Conservation (phyloP, 495 filamentous ascomycete genomes). For the Letharia columbiana region DNA sequence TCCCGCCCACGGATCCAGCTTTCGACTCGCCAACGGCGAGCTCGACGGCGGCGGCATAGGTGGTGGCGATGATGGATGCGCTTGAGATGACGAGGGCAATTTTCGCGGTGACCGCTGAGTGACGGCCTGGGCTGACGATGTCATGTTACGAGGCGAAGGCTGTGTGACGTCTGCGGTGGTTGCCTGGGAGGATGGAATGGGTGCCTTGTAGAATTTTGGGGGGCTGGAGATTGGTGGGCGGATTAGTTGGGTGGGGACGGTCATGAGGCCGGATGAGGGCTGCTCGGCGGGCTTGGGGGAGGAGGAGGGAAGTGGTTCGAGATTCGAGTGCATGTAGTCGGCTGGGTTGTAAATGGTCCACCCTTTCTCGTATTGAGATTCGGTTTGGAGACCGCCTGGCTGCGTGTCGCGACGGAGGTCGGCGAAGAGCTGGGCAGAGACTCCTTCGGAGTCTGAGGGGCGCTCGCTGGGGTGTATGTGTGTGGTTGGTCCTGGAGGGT, state of each 20-base stretch:
- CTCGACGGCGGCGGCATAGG: conserved; percentile 13
- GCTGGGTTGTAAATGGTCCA: conserved; percentile 21
- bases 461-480: neutral
- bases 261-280: conserved; percentile 9
- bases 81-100: neutral
- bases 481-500: neutral
- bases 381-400: conserved; percentile 19
- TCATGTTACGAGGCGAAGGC: conserved; percentile 13
- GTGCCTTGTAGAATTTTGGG: neutral
- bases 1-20: conserved; percentile 11
- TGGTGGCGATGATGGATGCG: conserved; percentile 15
- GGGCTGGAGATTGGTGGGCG: neutral
- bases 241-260: conserved; percentile 8
- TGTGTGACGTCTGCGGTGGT: conserved; percentile 27
- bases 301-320: conserved; percentile 1
- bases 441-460: conserved; percentile 10
- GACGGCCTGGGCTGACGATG: conserved; percentile 1
- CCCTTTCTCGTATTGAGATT: conserved; percentile 24
- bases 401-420: conserved; percentile 15
- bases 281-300: neutral
- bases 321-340: neutral
- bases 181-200: conserved; percentile 27
- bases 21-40: conserved; percentile 8
- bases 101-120: neutral
- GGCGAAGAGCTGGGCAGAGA: conserved; percentile 14